Conservation (phyloP, 202 grass and related monocot genomes). For the Dendrocalamus latiflorus region DNA sequence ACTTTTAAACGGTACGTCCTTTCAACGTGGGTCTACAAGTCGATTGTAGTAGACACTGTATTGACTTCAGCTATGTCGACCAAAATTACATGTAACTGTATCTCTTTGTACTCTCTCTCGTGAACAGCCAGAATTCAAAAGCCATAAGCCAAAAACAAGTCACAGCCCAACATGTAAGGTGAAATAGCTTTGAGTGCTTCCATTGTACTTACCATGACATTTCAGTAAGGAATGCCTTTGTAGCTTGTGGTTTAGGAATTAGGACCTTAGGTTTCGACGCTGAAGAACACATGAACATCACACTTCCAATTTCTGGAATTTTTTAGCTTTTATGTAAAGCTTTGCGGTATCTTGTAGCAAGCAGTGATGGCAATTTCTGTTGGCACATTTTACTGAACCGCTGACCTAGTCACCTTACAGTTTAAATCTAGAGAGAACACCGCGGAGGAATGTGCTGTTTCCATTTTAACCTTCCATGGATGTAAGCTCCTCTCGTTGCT, state of each 20-base stretch:
- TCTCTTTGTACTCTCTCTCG: no score
- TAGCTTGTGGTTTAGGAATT: neutral
- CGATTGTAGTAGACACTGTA: no score
- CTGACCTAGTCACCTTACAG: neutral
- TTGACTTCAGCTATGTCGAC: no score
- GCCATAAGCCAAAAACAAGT: no score
- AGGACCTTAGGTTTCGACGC: neutral
- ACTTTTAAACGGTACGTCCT: no score
- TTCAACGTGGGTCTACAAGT: no score
- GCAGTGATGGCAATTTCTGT: neutral
- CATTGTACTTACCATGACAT: neutral
- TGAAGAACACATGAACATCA: neutral
- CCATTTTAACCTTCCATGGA: neutral
- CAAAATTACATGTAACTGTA: no score
- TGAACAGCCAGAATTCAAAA: no score
- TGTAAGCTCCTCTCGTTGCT: neutral
- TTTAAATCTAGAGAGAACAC: neutral
- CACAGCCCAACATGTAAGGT: no score
- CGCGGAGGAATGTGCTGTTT: neutral
- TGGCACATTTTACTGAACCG: neutral
- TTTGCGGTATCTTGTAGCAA: neutral
- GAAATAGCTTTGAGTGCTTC: neutral
- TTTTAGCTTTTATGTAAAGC: neutral
- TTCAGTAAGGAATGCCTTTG: neutral
- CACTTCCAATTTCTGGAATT: neutral